phyloP scores from a whole-genome alignment of 148 eudicot species.

The Chenopodium album region DNA sequence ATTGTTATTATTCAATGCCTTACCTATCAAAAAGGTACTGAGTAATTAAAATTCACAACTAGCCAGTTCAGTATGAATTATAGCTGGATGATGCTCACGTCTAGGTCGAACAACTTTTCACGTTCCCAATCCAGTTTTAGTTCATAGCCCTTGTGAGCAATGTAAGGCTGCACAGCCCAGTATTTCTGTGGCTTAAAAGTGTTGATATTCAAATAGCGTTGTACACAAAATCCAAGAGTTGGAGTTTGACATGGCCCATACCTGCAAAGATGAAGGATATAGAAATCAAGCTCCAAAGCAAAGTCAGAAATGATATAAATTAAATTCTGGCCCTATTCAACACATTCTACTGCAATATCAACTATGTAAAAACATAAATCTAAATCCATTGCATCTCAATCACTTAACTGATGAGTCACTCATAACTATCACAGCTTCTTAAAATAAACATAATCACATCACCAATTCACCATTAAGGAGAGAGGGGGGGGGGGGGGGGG shows the following conservation, averaged over 20 bases:
- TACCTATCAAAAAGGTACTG: constrained; percentile 12
- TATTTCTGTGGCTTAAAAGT: constrained; percentile 87
- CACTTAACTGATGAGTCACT: background rate
- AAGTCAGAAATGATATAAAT: background rate
- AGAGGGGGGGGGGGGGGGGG: background rate
- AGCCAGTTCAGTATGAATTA: constrained; percentile 1
- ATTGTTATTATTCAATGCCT: background rate
- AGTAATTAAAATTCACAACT: background rate
- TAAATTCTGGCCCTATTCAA: background rate
- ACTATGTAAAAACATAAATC: background rate
- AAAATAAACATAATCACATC: background rate
- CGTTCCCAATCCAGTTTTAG: constrained; percentile 94
- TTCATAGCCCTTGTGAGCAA: constrained; percentile 69
- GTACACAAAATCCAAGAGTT: constrained; percentile 97
- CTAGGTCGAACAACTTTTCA: constrained; percentile 71
- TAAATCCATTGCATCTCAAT: background rate
- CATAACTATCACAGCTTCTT: background rate
- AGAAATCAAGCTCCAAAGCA: constrained; percentile 11
- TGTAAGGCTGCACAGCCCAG: constrained; percentile 81
- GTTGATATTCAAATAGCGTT: constrained; percentile 79
- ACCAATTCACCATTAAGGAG: background rate
- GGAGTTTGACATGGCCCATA: constrained; percentile 99
- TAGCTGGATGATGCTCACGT: constrained; percentile 43
- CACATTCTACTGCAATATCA: background rate
- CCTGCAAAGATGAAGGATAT: constrained; percentile 41